These are phyloP conservation scores for Phytophthora kernoviae DNA, from an alignment of 352 stramenopile genomes.

Conservation along the genomic window DNA sequence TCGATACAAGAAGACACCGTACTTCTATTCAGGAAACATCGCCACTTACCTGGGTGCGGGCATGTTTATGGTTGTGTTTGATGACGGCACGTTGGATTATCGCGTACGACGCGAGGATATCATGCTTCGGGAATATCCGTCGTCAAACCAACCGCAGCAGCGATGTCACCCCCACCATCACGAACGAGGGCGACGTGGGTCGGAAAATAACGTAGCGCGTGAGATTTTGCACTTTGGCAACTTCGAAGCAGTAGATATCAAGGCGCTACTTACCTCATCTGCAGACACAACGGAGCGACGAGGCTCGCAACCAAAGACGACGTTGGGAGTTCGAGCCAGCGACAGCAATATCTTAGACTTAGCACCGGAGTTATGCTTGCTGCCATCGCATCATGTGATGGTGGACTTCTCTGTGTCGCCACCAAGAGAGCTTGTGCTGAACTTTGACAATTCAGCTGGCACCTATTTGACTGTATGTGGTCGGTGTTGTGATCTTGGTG, in stretches of 20 bases:
- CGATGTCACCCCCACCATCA: conserved; percentile 2
- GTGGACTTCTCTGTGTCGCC: conserved; percentile 54
- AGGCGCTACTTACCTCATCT: not conserved
- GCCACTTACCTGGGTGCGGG: conserved; percentile 69
- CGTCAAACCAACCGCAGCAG: not conserved
- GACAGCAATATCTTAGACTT: conserved; percentile 3
- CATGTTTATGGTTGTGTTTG: conserved; percentile 82
- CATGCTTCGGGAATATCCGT: conserved; percentile 37
- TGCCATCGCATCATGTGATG: conserved; percentile 39
- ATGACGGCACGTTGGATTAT: conserved; percentile 78
- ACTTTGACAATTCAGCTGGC: conserved; percentile 18
- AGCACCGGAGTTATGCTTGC: conserved; percentile 18
- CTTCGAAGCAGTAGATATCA: conserved; percentile 1
- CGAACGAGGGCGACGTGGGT: not conserved
- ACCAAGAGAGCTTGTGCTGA: conserved; percentile 39
- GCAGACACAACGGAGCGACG: conserved; percentile 5
- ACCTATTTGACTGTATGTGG: conserved; percentile 6
- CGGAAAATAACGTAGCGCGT: conserved; percentile 5
- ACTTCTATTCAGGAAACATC: conserved; percentile 81
- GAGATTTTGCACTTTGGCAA: conserved; percentile 11
- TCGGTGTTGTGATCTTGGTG: not conserved
- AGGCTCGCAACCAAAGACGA: conserved; percentile 4
- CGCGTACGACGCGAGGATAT: conserved; percentile 72
- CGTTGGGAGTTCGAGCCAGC: conserved; percentile 1
- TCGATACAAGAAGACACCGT: conserved; percentile 74